Conservation (phyloP, 331 rosid species). For the Cydonia oblonga region DNA sequence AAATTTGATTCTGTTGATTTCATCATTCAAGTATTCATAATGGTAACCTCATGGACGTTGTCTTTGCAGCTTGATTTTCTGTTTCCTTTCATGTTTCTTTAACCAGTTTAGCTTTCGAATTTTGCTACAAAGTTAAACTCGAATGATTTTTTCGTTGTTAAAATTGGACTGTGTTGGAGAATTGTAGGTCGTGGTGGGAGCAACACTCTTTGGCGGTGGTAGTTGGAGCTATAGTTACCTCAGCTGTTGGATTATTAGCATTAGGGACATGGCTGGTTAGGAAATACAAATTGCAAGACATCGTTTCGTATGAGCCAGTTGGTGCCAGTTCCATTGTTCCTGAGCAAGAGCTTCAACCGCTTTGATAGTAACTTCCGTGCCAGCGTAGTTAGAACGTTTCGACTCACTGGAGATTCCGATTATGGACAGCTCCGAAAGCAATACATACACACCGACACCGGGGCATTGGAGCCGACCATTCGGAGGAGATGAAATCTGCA, state of each 20-base stretch:
- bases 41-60: not conserved
- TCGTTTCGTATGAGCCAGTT: slow-evolving; percentile 24
- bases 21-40: not conserved
- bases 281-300: slow-evolving; percentile 17
- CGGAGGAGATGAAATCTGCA: slow-evolving; percentile 1
- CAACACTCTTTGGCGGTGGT: slow-evolving; percentile 17
- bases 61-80: not conserved
- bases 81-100: not conserved
- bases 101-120: not conserved
- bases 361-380: not conserved
- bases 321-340: slow-evolving; percentile 8
- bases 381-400: not conserved
- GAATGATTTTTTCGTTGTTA: not conserved
- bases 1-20: not conserved
- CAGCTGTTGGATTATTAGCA: slow-evolving; percentile 17
- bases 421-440: not conserved
- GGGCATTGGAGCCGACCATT: not conserved
- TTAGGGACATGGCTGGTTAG: slow-evolving; percentile 24
- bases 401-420: not conserved
- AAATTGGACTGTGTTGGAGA: not conserved
- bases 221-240: slow-evolving; percentile 20
- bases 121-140: not conserved
- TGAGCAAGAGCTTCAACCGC: slow-evolving; percentile 48
- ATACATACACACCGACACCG: not conserved
- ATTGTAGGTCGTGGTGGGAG: slow-evolving; percentile 30